Percentiles rank a stretch among this genome's conserved stretches.
phyloP scores from a whole-genome alignment of 768 basidiomycete genomes.

The Suillus bovinus region DNA sequence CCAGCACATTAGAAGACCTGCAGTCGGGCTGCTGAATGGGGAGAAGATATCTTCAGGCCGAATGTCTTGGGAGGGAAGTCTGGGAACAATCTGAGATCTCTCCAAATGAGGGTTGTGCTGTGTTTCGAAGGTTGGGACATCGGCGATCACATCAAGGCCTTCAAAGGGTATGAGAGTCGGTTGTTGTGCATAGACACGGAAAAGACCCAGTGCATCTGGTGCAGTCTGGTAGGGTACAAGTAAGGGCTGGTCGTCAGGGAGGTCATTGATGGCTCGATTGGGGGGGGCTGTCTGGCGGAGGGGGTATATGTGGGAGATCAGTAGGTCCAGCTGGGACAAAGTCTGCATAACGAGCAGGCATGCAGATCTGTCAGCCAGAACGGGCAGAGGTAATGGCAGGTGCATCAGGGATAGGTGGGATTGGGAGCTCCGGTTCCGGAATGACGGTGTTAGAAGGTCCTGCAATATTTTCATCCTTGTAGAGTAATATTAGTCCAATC shows the following conservation, averaged over 20 bases:
- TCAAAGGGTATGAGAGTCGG: not conserved
- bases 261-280: not conserved
- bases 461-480: not conserved
- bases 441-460: no score
- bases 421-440: no score
- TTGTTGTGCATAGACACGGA: not conserved
- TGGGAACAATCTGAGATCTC: not conserved
- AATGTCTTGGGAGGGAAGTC: not conserved
- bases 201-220: conserved; percentile 1
- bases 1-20: conserved; percentile 33
- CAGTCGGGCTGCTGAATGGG: conserved; percentile 22
- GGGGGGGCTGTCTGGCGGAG: not conserved
- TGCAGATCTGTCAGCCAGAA: not conserved
- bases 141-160: not conserved
- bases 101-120: not conserved
- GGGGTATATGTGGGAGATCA: not conserved
- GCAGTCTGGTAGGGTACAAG: not conserved
- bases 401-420: not conserved
- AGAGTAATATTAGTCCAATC: not conserved
- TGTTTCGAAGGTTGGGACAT: not conserved
- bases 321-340: conserved; percentile 6
- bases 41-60: not conserved
- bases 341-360: conserved; percentile 2
- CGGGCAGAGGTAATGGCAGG: not conserved
- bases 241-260: not conserved